Base-by-base conservation (phyloP, 176 grass and related monocot species). In the Eremochloa ophiuroides region DNA sequence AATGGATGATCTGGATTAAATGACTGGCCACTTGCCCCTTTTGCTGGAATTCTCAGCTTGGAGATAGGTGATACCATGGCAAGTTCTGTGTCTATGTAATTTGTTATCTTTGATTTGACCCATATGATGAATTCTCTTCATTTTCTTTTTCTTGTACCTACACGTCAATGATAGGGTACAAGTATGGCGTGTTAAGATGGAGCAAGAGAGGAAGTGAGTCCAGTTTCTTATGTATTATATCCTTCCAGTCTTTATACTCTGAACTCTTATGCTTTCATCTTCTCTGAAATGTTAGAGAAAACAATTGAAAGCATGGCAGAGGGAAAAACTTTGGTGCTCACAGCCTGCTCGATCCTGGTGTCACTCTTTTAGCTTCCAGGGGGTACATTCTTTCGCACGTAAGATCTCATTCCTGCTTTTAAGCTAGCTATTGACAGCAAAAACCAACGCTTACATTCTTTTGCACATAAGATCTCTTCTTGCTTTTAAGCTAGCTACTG, bases 21-120 rank as follows among this genome's bases (percentile, higher is more conserved):
- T 61, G 96, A 99, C 41, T 72, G 93, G 12, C 96, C 96, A 0
- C 88, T 99, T 51, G 88, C 92, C 22, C 93, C 93, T 44, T 95
- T 99, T 83, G 93, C 93, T 74, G 96, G 96, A 83, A 99, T 99
- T 86, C 89, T 95, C 34, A 99, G 96, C 73, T 83, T 99, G 86
- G 96, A 93, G n/a, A 99, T 99, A 47, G 96, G 96, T 58, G 96
- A 99, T 93, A 95, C 96, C 26, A 93, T 95, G 93, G 96, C 95
- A 77, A 74, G 65, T 84, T 28, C 26, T 71, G 22, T 74, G 74
- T 74, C 23, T n/a, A n/a, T n/a, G n/a, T 41, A 15, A 44, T 71
- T 44, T 33, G 11, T 41, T 15, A 31, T n/a, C 2, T 75, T 60
- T 26, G 12, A 14, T 62, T n/a, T n/a, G n/a, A n/a, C n/a, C n/a